Base-by-base conservation (phyloP, 768 basidiomycete species). In the Leccinum sublutescens region DNA sequence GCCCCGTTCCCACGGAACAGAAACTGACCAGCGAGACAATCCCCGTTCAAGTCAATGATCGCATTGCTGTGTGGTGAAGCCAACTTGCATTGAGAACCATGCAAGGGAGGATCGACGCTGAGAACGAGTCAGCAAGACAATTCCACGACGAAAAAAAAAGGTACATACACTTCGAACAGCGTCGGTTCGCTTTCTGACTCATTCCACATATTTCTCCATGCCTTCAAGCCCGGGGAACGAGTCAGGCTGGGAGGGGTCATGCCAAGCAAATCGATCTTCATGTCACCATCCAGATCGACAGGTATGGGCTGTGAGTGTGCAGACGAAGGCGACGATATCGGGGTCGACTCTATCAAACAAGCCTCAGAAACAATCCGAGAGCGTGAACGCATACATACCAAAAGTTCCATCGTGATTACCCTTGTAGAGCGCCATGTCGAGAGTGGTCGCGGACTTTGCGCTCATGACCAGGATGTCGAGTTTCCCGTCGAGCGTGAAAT, bases 21-120 rank as follows among this genome's bases (percentile, higher is more conserved):
- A 9, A 8, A 58, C 61, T 27, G 60, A 89, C 93, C 93, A 62
- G 95, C 93, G 4, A 97, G 80, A 72, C 97, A 98, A 72, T 99
- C 97, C 12, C 97, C 97, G 61, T 98, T 85, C 40, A 99, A 76
- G 68, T 99, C 97, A 5, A 98, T 83, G 17, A 95, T 89, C 0
- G 95, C 95, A 73, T 95, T 97, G 69, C 91, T 94, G 69, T 98
- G 97, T 5, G 96, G 95, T 62, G 88, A 86, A 11, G 91, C 83
- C n/a, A 93, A 71, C 10, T 75, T 80, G 74, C 97, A 99, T 47
- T 86, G 85, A 15, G 78, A 64, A 14, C 83, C 86, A 21, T 79
- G 72, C 64, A 93, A 84, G 15, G 80, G 80, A 2, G 89, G 83
- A 49, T 85, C 78, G 31, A 75, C 71, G 9, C 89, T 92, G 55